Evolutionary conservation across 1,284 basidiomycete genomes (phyloP).

Genomic region (Caloboletus firmus): DNA sequence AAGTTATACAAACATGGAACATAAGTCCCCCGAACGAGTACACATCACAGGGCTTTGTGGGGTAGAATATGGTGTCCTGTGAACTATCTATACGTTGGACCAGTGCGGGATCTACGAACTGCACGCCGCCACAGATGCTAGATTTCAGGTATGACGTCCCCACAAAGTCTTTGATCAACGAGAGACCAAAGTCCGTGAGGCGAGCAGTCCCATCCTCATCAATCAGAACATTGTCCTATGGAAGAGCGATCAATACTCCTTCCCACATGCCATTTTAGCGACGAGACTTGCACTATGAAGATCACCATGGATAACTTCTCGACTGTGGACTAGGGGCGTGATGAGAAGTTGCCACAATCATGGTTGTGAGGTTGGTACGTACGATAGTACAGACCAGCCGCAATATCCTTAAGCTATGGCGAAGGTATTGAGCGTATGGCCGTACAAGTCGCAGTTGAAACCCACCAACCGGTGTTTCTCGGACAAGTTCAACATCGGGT

Average conservation of each 20-base stretch:
- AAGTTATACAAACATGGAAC: constrained; percentile 26
- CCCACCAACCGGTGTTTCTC: constrained; percentile 21
- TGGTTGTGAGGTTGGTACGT: constrained; percentile 1
- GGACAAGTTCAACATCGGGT: not conserved
- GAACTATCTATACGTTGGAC: constrained; percentile 10
- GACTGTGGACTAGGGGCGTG: constrained; percentile 20
- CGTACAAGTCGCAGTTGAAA: not conserved
- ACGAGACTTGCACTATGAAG: constrained; percentile 27
- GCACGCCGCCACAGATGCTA: constrained; percentile 31
- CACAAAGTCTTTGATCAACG: constrained; percentile 34
- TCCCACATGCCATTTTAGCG: not conserved
- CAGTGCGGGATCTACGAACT: constrained; percentile 41
- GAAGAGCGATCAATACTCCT: not conserved
- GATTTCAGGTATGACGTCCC: constrained; percentile 37
- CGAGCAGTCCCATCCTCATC: constrained; percentile 26
- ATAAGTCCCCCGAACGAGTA: constrained; percentile 36
- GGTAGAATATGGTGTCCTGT: constrained; percentile 8
- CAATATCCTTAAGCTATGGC: constrained; percentile 27
- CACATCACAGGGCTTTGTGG: constrained; percentile 30
- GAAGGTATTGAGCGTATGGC: not conserved
- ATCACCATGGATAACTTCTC: constrained; percentile 27
- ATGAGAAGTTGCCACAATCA: not conserved
- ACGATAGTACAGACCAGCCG: constrained; percentile 31
- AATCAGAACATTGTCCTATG: constrained; percentile 32
- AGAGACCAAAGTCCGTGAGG: constrained; percentile 40